Evolutionary conservation across 192 early-diverging fungal species (phyloP).

Genomic region (Dissophora globulifera): DNA sequence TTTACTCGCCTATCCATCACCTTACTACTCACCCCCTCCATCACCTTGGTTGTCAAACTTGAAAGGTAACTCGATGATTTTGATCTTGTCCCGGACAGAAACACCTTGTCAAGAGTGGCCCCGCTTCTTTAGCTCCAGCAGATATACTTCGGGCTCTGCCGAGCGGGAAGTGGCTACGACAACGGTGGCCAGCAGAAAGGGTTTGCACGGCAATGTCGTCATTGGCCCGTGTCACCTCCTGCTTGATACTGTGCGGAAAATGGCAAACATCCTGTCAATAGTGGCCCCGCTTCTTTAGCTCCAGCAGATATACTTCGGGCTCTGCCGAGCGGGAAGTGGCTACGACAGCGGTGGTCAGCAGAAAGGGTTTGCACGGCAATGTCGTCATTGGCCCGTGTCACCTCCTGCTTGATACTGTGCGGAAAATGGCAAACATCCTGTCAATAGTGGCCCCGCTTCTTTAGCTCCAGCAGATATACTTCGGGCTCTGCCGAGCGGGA

Average conservation of each 20-base stretch:
- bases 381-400: no score
- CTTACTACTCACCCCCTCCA: no score
- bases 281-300: constrained; percentile 8
- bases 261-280: constrained; percentile 4
- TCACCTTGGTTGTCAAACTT: no score
- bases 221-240: no score
- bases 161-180: constrained; percentile 24
- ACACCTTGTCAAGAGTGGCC: constrained; percentile 1
- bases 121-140: constrained; percentile 20
- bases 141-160: constrained; percentile 17
- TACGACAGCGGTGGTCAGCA: constrained; percentile 5
- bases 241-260: no score
- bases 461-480: constrained; percentile 16
- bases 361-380: background rate
- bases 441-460: constrained; percentile 7
- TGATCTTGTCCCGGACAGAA: no score
- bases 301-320: constrained; percentile 12
- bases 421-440: constrained; percentile 3
- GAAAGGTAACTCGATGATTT: no score
- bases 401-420: no score
- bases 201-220: background rate
- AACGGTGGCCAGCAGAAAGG: constrained; percentile 7
- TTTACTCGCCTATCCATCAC: no score
- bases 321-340: constrained; percentile 5
- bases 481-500: constrained; percentile 3